Base-by-base conservation (phyloP, 2,329 filamentous ascomycete species). In the Trichoderma semiorbis region DNA sequence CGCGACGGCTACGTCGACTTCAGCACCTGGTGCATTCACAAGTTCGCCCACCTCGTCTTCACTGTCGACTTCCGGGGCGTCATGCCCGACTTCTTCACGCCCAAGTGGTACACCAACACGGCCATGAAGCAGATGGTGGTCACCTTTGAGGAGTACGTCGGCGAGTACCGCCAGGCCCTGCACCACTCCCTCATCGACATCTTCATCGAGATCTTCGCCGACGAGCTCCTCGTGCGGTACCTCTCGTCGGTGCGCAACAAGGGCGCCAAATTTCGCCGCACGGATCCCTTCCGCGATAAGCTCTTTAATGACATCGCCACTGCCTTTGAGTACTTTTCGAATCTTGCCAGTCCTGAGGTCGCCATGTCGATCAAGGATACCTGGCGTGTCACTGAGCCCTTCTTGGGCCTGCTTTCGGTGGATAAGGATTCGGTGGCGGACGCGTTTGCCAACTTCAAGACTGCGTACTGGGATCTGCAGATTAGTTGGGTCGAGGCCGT, bases 401-500 rank as follows among this genome's bases (percentile, higher is more conserved):
- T 99, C 78, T 86, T 97, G 24, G 87, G 90, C 61, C 83, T 99
- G 72, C 85, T 99, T n/a, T 90, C 90, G 4, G 90, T 91, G 34
- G 94, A 96, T 78, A 91, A 91, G 65, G 87, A 90, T 34, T 86
- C 85, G 28, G 86, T 98, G 0, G 90, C 94, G 18, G 89, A 92
- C 66, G 90, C 93, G 1, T 98, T 97, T 78, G 92, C 92, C 76
- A 84, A 85, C 6, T 95, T 99, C 84, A 98, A 98, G 86, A 84
- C 83, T 50, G 87, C 89, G 60, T 98, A 97, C 81, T 97, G 95
- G 93, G 96, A 99, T 82, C 85, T 98, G 79, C 94, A 97, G 81
- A 91, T 98, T 72, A 92, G 91, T 60, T 99, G 96, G 96, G 94
- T 99, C 8, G 97, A 99, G 85, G 92, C 93, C 7, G 95, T 97